phyloP scores from a whole-genome alignment of 2,329 filamentous ascomycete species.

The Camptophora hylomeconis region DNA sequence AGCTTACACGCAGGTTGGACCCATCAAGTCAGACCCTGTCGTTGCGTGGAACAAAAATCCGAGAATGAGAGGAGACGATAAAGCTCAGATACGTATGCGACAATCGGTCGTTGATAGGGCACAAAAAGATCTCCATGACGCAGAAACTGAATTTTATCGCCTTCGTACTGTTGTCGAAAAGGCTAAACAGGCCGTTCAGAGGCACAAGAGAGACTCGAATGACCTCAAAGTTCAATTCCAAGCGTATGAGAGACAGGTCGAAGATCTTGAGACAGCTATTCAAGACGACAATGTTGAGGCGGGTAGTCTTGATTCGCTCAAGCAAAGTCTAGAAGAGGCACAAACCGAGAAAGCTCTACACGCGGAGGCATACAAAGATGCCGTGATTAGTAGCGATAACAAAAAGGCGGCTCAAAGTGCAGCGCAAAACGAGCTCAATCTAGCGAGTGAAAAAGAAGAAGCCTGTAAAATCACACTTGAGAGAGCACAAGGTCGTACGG shows the following conservation, averaged over 20 bases:
- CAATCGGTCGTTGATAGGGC: conserved; percentile 39
- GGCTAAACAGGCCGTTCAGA: conserved; percentile 35
- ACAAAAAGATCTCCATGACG: conserved; percentile 37
- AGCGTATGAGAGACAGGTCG: conserved; percentile 47
- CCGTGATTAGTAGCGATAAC: conserved; percentile 29
- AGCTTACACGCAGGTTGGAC: conserved; percentile 35
- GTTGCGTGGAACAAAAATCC: conserved; percentile 40
- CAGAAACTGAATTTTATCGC: no score
- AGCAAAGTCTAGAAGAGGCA: conserved; percentile 44
- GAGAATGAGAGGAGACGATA: conserved; percentile 70
- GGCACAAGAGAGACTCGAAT: conserved; percentile 34
- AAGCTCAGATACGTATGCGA: conserved; percentile 48
- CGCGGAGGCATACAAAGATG: conserved; percentile 36
- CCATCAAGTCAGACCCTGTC: conserved; percentile 39
- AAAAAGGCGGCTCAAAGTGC: conserved; percentile 27
- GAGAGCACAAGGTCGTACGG: conserved; percentile 4
- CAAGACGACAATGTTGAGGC: conserved; percentile 49
- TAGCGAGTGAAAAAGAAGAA: conserved; percentile 22
- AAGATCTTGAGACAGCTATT: conserved; percentile 53
- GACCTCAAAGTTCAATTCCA: conserved; percentile 46
- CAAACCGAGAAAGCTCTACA: conserved; percentile 33
- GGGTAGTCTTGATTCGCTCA: conserved; percentile 48
- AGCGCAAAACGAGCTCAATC: conserved; percentile 25
- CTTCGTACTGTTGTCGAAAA: conserved; percentile 37
- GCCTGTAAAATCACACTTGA: conserved; percentile 24